Evolutionary conservation across 1,284 basidiomycete species (phyloP).

Genomic region (Moesziomyces sp.): DNA sequence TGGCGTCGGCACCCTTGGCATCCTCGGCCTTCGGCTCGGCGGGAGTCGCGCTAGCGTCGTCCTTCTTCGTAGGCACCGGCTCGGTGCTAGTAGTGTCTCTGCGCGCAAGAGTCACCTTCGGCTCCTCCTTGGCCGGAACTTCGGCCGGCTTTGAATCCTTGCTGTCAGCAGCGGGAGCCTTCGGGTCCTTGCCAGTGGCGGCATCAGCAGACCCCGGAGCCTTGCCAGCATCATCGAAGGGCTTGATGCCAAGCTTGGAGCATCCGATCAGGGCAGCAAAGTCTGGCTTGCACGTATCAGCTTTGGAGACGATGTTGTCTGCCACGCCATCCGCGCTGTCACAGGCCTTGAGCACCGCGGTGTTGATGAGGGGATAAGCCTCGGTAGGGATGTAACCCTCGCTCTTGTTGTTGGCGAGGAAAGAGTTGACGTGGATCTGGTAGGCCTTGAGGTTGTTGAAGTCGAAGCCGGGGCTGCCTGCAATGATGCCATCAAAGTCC

Average conservation of each 20-base stretch:
- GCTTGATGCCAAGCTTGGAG: constrained; percentile 7
- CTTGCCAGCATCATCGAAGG: not conserved
- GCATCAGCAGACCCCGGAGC: not conserved
- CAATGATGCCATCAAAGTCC: constrained; percentile 50
- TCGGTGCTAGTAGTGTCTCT: too few relatives aligned
- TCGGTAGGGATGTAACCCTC: constrained; percentile 22
- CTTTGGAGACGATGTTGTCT: constrained; percentile 41
- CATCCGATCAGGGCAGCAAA: constrained; percentile 29
- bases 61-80: not conserved
- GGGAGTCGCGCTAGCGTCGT: not conserved
- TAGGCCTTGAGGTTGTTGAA: constrained; percentile 47
- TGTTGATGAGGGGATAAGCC: constrained; percentile 30
- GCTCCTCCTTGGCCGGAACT: not conserved
- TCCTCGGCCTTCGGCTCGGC: not conserved
- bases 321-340: constrained; percentile 41
- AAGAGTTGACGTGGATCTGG: constrained; percentile 49
- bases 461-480: constrained; percentile 44
- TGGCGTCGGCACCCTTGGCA: not conserved
- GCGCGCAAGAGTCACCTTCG: too few relatives aligned
- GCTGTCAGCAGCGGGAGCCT: not conserved
- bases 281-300: constrained; percentile 36
- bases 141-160: not conserved
- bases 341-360: constrained; percentile 35
- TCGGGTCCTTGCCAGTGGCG: not conserved
- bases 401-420: constrained; percentile 21